Evolutionary conservation across 2,329 filamentous ascomycete species (phyloP).

Genomic region (Penicillium sp.): DNA sequence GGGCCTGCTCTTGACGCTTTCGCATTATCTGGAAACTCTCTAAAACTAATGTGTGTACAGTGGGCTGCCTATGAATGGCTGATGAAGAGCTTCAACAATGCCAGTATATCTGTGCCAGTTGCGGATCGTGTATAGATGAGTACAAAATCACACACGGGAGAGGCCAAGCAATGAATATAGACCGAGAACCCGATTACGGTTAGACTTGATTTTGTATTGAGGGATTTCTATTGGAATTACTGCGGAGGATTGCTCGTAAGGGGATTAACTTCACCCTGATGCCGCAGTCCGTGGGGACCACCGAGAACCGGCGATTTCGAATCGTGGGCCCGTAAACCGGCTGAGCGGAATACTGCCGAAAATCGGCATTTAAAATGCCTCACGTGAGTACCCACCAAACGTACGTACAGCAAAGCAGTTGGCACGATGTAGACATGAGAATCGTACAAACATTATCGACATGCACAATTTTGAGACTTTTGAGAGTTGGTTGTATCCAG

Average conservation of each 20-base stretch:
- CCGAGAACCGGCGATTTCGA: constrained; percentile 35
- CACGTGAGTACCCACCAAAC: constrained; percentile 27
- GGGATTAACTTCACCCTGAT: constrained; percentile 31
- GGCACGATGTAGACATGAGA: constrained; percentile 11
- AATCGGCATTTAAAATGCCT: constrained; percentile 34
- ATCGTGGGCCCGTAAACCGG: constrained; percentile 31
- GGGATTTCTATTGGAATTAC: constrained; percentile 32
- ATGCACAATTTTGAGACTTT: constrained; percentile 7
- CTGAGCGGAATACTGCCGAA: constrained; percentile 27
- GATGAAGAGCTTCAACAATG: constrained; percentile 56
- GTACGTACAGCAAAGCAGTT: constrained; percentile 4
- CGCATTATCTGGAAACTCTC: background rate
- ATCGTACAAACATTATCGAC: constrained; percentile 11
- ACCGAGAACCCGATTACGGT: constrained; percentile 26
- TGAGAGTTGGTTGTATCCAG: background rate
- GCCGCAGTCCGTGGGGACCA: constrained; percentile 12
- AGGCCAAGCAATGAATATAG: constrained; percentile 17
- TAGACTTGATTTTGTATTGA: constrained; percentile 30
- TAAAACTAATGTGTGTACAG: constrained; percentile 39
- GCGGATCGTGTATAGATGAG: constrained; percentile 7
- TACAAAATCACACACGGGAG: background rate
- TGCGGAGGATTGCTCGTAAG: constrained; percentile 30
- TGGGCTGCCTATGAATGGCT: constrained; percentile 92
- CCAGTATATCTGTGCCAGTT: constrained; percentile 10
- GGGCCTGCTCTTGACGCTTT: constrained; percentile 16